phyloP scores from a whole-genome alignment of 768 basidiomycete species.

The Mycena capillaripes region DNA sequence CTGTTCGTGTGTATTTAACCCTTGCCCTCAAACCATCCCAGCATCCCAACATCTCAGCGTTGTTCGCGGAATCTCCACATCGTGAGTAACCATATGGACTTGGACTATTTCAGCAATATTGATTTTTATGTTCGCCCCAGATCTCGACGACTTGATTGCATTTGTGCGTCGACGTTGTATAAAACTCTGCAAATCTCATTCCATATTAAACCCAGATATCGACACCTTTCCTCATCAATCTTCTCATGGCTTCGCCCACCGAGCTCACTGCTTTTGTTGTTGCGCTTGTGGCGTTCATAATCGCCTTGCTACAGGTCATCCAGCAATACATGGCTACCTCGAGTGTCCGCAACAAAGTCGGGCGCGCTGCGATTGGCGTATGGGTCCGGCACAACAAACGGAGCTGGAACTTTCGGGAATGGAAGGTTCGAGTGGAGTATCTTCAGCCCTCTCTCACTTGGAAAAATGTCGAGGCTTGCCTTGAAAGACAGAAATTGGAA shows the following conservation, averaged over 20 bases:
- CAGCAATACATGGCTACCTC: slow-evolving; percentile 12
- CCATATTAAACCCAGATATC: no score
- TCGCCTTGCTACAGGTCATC: not conserved
- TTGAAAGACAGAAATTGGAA: not conserved
- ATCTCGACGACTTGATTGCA: no score
- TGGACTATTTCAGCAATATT: no score
- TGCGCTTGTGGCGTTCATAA: slow-evolving; percentile 1
- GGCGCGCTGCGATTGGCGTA: slow-evolving; percentile 3
- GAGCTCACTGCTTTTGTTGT: slow-evolving; percentile 5
- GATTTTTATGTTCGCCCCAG: no score
- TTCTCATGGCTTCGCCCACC: not conserved
- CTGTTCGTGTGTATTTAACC: no score
- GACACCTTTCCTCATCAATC: no score
- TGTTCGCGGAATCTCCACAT: no score
- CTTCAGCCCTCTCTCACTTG: not conserved
- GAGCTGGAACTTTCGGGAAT: not conserved
- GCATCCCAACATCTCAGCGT: no score
- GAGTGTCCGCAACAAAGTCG: not conserved
- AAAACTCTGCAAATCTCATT: no score
- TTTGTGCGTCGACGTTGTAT: no score
- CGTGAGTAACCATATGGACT: no score
- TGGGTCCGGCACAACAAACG: not conserved
- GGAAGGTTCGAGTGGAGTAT: not conserved
- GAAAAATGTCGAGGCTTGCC: not conserved
- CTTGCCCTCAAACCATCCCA: no score